Percentiles rank a stretch among this genome's conserved stretches.
Evolutionary conservation across 257 asterid species (phyloP).

Genomic region (Solanum habrochaites): DNA sequence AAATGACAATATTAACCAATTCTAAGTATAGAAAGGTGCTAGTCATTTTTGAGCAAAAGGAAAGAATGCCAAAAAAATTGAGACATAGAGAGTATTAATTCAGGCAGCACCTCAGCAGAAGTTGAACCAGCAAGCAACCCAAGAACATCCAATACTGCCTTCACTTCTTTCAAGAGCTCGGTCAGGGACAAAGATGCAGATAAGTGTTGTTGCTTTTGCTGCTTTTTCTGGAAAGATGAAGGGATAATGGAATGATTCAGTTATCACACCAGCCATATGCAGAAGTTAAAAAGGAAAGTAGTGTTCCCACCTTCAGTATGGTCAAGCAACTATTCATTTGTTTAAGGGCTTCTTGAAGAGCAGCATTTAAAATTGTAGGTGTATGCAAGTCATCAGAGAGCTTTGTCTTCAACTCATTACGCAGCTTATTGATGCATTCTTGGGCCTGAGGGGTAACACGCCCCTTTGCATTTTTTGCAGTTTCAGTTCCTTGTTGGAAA

Average conservation of each 20-base stretch:
- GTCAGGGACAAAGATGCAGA: slow-evolving; percentile 11
- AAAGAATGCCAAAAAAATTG: background rate
- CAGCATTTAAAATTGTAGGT: slow-evolving; percentile 43
- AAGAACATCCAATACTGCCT: slow-evolving; percentile 16
- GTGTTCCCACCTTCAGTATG: slow-evolving; percentile 42
- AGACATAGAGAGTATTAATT: background rate
- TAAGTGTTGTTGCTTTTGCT: slow-evolving; percentile 18
- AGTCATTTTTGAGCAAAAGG: background rate
- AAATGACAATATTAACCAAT: background rate
- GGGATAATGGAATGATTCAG: background rate
- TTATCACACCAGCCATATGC: background rate
- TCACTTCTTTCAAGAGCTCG: slow-evolving; percentile 25
- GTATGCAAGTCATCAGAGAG: slow-evolving; percentile 84
- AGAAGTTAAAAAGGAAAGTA: background rate
- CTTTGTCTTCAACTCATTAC: slow-evolving; percentile 41
- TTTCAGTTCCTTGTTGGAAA: slow-evolving; percentile 26
- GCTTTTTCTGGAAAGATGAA: slow-evolving; percentile 14
- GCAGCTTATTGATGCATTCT: slow-evolving; percentile 51
- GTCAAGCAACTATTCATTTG: slow-evolving; percentile 36
- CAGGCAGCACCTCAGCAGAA: slow-evolving; percentile 24
- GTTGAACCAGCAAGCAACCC: slow-evolving; percentile 27
- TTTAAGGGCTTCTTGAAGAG: slow-evolving; percentile 60
- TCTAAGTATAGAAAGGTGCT: background rate
- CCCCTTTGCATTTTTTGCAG: slow-evolving; percentile 17
- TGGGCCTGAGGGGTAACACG: slow-evolving; percentile 32